Evolutionary conservation across 2,329 filamentous ascomycete species (phyloP).

Genomic region (Fusarium sp.): DNA sequence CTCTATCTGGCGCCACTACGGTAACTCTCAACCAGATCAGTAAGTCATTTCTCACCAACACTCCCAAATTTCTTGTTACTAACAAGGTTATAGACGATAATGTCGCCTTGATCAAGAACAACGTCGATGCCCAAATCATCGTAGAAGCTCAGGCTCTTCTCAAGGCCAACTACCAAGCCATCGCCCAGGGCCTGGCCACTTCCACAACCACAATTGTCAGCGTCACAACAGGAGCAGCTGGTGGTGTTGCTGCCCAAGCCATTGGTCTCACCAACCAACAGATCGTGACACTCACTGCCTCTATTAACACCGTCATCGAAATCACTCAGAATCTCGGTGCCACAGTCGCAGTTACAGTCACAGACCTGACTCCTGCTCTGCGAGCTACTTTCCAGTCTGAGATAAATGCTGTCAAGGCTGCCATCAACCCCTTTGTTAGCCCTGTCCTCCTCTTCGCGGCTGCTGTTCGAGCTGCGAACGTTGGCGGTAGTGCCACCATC

Average conservation of each 20-base stretch:
- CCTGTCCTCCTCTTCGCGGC: neutral
- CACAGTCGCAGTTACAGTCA: neutral
- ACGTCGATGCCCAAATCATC: neutral
- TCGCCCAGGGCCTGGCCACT: neutral
- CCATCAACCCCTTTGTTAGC: constrained; percentile 4
- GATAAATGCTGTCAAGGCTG: neutral
- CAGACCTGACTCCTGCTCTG: neutral
- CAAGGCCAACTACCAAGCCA: constrained; percentile 1
- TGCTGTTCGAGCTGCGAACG: neutral
- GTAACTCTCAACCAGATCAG: neutral
- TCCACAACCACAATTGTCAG: constrained; percentile 1
- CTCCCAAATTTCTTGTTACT: fast-evolving
- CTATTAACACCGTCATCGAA: neutral
- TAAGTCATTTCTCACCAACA: neutral
- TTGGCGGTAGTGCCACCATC: neutral
- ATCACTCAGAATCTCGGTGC: neutral
- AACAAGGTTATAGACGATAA: neutral
- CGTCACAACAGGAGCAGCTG: constrained; percentile 19
- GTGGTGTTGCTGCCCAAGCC: neutral
- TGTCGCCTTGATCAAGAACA: neutral
- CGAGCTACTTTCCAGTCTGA: neutral
- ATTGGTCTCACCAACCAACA: neutral
- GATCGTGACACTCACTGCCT: neutral
- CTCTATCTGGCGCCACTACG: neutral
- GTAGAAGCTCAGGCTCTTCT: neutral